A percentile compares a stretch with the other conserved stretches of the same genome.
These are phyloP conservation scores for Lentinula lateritia DNA, from an alignment of 768 basidiomycete genomes.

Conservation along the genomic window DNA sequence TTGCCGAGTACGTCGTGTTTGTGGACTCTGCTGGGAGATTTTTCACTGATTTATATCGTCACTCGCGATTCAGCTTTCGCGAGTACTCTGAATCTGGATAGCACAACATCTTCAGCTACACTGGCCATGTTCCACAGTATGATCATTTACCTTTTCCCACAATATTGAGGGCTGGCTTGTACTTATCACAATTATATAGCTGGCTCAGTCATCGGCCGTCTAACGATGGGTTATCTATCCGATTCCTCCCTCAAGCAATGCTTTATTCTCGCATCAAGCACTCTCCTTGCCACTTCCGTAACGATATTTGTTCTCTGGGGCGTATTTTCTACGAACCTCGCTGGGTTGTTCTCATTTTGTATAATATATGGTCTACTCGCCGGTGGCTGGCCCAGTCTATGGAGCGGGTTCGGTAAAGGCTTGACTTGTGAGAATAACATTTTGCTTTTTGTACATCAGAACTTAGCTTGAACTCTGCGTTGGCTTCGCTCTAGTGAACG, in stretches of 20 bases:
- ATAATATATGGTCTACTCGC: conserved; percentile 23
- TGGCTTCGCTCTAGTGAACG: conserved; percentile 15
- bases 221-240: conserved; percentile 18
- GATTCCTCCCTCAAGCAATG: conserved; percentile 17
- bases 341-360: conserved; percentile 21
- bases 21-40: too few relatives aligned
- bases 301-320: conserved; percentile 26
- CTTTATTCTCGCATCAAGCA: conserved; percentile 13
- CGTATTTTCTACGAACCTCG: conserved; percentile 13
- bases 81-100: conserved; percentile 11
- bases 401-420: conserved; percentile 19
- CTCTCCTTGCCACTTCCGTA: conserved; percentile 15
- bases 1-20: conserved; percentile 15
- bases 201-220: conserved; percentile 17
- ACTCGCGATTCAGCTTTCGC: conserved; percentile 17
- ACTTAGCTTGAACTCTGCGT: background rate
- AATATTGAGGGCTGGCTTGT: background rate
- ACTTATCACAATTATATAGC: background rate
- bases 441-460: background rate
- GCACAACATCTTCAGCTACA: conserved; percentile 12
- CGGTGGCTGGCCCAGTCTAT: conserved; percentile 24
- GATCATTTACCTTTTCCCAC: conserved; percentile 9
- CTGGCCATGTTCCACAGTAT: conserved; percentile 19
- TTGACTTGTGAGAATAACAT: conserved; percentile 15
- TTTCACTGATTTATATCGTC: background rate